Base-by-base conservation (phyloP, 2,329 filamentous ascomycete genomes). In the Incumbomyces delicatus region DNA sequence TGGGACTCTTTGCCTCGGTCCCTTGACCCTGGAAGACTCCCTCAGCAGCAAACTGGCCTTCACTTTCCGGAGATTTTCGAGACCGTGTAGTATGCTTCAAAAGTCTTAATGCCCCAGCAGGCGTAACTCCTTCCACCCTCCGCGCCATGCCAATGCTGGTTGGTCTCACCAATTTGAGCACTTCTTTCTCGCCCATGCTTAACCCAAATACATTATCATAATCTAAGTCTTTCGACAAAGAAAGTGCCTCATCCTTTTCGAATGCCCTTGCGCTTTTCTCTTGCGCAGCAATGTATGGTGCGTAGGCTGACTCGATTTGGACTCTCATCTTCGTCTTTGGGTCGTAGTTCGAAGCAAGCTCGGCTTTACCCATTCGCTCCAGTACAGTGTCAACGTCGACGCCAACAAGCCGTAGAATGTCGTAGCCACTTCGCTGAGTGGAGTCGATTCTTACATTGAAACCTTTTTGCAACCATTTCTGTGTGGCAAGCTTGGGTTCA, bases 81-180 rank as follows among this genome's bases (percentile, higher is more conserved):
- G 44, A 13, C 50, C 56, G 61, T n/a, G 63, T 61, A n/a, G 66
- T 61, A 54, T 70, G 59, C 56, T 66, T 63, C 37, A 73, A 56
- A 47, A 73, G 53, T 30, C 66, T 58, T 49, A 72, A 54, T 6
- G 67, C 66, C 29, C 69, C 70, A 12, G 62, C 60, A 12, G 70
- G 70, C 11, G 70, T 73, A 16, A 75, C 74, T 2, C 90, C 90
- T 65, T 98, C 92, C 10, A 95, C 78, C 12, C 92, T 72, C 41
- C 87, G 75, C 29, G 90, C 90, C 74, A 95, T 92, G 0, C 87
- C 90, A 17, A 98, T 72, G 50, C 79, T 94, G 65, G 94, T 87
- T 0, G 92, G 92, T 43, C 78, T 71, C 1, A 87, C 84, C 2
- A 72, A 69, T 49, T 77, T 75, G 31, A 98, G 71, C 3, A 83